phyloP scores from a whole-genome alignment of 306 rosid species.

The Vigna trinervia region DNA sequence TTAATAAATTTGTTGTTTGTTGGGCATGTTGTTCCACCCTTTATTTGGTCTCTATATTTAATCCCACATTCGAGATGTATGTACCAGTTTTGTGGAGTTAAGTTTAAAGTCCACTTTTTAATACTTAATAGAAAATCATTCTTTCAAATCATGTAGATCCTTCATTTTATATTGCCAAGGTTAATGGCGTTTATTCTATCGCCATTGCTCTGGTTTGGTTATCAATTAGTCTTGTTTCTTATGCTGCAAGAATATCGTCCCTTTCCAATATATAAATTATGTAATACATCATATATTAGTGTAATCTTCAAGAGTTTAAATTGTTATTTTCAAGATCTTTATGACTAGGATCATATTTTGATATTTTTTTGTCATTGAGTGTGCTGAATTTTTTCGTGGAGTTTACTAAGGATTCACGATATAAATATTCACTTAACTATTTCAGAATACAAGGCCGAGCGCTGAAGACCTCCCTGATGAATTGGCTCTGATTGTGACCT shows the following conservation, averaged over 20 bases:
- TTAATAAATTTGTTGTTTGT: too few relatives aligned
- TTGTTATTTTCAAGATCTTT: not conserved
- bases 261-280: not conserved
- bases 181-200: not conserved
- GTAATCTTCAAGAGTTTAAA: not conserved
- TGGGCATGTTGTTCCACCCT: too few relatives aligned
- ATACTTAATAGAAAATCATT: not conserved
- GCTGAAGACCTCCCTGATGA: constrained; percentile 80
- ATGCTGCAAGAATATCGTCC: not conserved
- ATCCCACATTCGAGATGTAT: too few relatives aligned
- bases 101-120: too few relatives aligned
- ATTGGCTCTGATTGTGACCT: constrained; percentile 70
- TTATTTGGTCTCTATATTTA: too few relatives aligned
- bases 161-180: not conserved
- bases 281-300: not conserved
- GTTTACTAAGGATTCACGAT: constrained; percentile 6
- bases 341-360: not conserved
- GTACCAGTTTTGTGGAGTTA: too few relatives aligned
- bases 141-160: not conserved
- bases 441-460: constrained; percentile 82
- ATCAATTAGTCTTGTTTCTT: not conserved
- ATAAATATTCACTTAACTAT: constrained; percentile 25
- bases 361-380: not conserved
- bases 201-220: not conserved
- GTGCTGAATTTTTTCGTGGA: constrained; percentile 32